Evolutionary conservation across 2,329 filamentous ascomycete species (phyloP).

Genomic region (Microdochium nivale): DNA sequence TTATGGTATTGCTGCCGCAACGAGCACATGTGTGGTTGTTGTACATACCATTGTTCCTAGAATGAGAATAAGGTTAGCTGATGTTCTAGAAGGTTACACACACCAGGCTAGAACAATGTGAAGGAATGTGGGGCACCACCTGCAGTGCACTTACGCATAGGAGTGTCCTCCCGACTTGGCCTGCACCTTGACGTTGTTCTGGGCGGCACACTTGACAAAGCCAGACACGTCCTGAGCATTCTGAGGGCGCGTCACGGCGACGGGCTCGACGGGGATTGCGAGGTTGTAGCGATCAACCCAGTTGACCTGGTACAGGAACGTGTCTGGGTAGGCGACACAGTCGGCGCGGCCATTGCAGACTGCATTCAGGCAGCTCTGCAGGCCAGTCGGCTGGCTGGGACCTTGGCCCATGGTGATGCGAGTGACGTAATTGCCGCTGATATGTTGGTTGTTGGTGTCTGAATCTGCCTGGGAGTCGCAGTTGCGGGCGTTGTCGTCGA

Average conservation of each 20-base stretch:
- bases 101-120: neutral
- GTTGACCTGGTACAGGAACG: constrained; percentile 32
- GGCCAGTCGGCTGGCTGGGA: constrained; percentile 22
- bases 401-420: constrained; percentile 30
- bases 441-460: neutral
- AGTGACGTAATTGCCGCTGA: neutral
- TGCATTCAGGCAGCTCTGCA: constrained; percentile 35
- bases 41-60: constrained; percentile 22
- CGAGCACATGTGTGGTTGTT: neutral
- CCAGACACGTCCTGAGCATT: constrained; percentile 44
- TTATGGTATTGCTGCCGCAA: neutral
- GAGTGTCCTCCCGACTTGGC: constrained; percentile 58
- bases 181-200: constrained; percentile 44
- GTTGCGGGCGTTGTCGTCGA: neutral
- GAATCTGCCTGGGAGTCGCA: neutral
- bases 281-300: constrained; percentile 49
- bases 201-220: constrained; percentile 47
- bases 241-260: constrained; percentile 46
- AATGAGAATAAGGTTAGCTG: constrained; percentile 2
- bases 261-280: constrained; percentile 38
- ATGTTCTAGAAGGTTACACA: neutral
- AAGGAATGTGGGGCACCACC: neutral
- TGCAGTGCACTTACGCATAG: constrained; percentile 37
- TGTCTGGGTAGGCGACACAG: constrained; percentile 38
- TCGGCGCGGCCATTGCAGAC: constrained; percentile 34